These are phyloP conservation scores for Dactylellina haptotyla DNA, from an alignment of 2,329 filamentous ascomycete genomes.

Conservation along the genomic window DNA sequence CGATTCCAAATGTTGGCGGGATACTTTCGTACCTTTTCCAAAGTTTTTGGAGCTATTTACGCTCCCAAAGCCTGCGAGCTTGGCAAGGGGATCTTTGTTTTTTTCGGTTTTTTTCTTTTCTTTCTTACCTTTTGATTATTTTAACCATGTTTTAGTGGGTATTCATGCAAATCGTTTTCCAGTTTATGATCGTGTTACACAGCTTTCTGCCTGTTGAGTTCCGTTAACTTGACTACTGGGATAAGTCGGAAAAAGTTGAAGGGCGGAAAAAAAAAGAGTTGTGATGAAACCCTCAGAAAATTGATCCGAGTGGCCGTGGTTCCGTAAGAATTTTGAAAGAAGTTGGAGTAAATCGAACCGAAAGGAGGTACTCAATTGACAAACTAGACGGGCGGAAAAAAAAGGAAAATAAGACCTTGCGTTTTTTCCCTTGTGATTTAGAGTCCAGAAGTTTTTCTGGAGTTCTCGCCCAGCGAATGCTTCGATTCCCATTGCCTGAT, in stretches of 20 bases:
- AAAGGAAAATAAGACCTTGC: neutral
- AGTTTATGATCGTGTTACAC: conserved; percentile 42
- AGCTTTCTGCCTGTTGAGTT: conserved; percentile 24
- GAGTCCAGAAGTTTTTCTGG: conserved; percentile 8
- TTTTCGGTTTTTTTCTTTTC: no score
- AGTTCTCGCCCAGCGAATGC: neutral
- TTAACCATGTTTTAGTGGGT: no score
- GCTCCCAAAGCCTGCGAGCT: neutral
- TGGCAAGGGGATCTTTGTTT: no score
- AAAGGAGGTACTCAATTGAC: neutral
- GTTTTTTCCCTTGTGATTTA: conserved; percentile 23
- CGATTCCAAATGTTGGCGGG: conserved; percentile 44
- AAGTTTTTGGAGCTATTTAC: neutral
- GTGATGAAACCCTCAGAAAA: neutral
- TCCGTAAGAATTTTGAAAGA: neutral
- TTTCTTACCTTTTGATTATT: no score
- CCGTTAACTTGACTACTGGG: neutral
- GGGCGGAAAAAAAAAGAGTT: neutral
- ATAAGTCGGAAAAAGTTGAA: neutral
- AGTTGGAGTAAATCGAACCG: conserved; percentile 4
- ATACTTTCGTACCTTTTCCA: conserved; percentile 42
- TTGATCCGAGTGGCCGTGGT: neutral
- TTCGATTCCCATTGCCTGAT: conserved; percentile 2
- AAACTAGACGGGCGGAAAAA: conserved; percentile 18
- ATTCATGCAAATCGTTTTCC: conserved; percentile 1